These are phyloP conservation scores for Podaxis carcinomalis DNA, from an alignment of 768 basidiomycete genomes.

Conservation along the genomic window DNA sequence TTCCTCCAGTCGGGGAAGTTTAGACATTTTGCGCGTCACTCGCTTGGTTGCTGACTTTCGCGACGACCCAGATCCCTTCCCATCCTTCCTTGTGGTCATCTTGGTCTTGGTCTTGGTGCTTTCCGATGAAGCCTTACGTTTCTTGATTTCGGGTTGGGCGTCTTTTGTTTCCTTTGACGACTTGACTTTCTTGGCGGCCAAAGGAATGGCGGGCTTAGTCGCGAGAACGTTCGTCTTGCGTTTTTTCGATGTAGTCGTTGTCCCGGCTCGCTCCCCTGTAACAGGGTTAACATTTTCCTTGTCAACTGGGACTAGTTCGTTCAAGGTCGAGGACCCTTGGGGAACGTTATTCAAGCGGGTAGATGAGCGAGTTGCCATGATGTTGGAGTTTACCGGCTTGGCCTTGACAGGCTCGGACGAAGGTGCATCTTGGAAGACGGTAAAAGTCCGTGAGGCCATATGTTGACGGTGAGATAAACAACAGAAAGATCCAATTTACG, in stretches of 20 bases:
- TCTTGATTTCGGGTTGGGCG: conserved; percentile 49
- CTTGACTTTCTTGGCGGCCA: conserved; percentile 40
- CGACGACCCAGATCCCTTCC: conserved; percentile 23
- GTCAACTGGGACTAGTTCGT: conserved; percentile 41
- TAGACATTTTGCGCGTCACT: conserved; percentile 11
- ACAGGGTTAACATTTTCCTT: conserved; percentile 80
- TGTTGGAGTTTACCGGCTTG: conserved; percentile 23
- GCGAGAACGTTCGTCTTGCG: conserved; percentile 59
- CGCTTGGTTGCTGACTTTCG: conserved; percentile 36
- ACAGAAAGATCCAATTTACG: conserved; percentile 4
- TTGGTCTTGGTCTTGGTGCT: conserved; percentile 24
- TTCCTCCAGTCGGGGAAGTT: conserved; percentile 46
- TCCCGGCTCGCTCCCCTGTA: conserved; percentile 58
- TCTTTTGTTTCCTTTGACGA: conserved; percentile 30
- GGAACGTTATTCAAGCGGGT: conserved; percentile 20
- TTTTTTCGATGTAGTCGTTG: conserved; percentile 46
- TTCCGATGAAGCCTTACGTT: conserved; percentile 45
- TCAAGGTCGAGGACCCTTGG: conserved; percentile 26
- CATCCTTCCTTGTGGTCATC: conserved; percentile 26
- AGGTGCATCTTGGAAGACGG: conserved; percentile 59
- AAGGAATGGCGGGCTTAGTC: conserved; percentile 41
- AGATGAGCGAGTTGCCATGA: conserved; percentile 28
- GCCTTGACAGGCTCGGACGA: conserved; percentile 23
- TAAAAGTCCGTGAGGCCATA: conserved; percentile 62
- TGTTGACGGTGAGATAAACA: conserved; percentile 24